These are phyloP conservation scores for Rhizopogon salebrosus DNA, from an alignment of 768 basidiomycete species.

Conservation along the genomic window DNA sequence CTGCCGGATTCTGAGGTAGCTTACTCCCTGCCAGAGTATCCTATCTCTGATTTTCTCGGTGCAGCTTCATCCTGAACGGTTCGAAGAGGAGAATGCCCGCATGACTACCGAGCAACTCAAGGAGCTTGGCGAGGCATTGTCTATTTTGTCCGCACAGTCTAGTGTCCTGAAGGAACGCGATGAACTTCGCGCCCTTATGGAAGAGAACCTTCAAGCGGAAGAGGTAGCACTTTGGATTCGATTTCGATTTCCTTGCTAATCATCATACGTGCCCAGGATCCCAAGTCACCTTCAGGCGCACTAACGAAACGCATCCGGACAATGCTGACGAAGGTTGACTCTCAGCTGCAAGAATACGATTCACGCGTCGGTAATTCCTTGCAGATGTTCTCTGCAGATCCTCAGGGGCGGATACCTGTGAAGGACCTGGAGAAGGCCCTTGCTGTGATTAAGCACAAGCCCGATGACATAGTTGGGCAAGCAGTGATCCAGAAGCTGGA, in stretches of 20 bases:
- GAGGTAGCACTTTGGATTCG: slow-evolving; percentile 44
- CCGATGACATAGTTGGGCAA: slow-evolving; percentile 83
- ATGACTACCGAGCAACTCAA: slow-evolving; percentile 97
- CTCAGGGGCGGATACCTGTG: slow-evolving; percentile 85
- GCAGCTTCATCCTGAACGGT: slow-evolving; percentile 59
- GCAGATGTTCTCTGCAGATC: slow-evolving; percentile 80
- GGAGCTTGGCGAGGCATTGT: slow-evolving; percentile 88
- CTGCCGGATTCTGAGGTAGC: slow-evolving; percentile 86
- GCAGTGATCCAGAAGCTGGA: slow-evolving; percentile 91
- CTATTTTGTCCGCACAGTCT: slow-evolving; percentile 88
- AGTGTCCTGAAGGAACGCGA: slow-evolving; percentile 94
- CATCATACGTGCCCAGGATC: slow-evolving; percentile 50
- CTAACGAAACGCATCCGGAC: slow-evolving; percentile 92
- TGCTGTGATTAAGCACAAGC: slow-evolving; percentile 89
- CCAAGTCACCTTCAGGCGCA: slow-evolving; percentile 77
- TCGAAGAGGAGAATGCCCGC: slow-evolving; percentile 70
- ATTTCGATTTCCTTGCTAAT: slow-evolving; percentile 1
- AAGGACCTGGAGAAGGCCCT: slow-evolving; percentile 88
- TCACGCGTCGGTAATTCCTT: slow-evolving; percentile 76
- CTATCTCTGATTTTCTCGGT: not conserved
- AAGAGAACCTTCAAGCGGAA: slow-evolving; percentile 86
- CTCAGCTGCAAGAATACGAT: slow-evolving; percentile 90
- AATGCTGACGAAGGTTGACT: slow-evolving; percentile 95
- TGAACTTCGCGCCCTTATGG: slow-evolving; percentile 87
- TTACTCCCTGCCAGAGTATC: not conserved